Percentiles rank a stretch among this genome's conserved stretches.
Conservation (phyloP, 495 filamentous ascomycete genomes). For the Penicillium malachiteum region DNA sequence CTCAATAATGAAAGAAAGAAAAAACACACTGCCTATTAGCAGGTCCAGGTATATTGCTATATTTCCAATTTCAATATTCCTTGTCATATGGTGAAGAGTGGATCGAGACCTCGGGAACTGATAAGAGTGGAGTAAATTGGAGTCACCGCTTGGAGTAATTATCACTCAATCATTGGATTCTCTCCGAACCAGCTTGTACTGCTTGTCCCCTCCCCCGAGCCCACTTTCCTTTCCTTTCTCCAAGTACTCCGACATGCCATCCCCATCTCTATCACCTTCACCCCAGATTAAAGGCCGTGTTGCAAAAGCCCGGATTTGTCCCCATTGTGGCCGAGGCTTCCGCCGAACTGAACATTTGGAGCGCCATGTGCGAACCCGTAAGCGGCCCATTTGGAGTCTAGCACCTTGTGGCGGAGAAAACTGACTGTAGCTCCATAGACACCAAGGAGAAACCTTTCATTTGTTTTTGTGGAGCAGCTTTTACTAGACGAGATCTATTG, state of each 20-base stretch:
- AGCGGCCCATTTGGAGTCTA: slow-evolving; percentile 30
- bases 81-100: not conserved
- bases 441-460: slow-evolving; percentile 56
- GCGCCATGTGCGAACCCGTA: slow-evolving; percentile 56
- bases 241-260: slow-evolving; percentile 32
- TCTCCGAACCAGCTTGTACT: not conserved
- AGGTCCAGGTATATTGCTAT: no score
- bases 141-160: slow-evolving; percentile 21
- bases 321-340: slow-evolving; percentile 43
- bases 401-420: slow-evolving; percentile 3
- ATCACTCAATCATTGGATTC: not conserved
- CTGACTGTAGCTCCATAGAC: slow-evolving; percentile 27
- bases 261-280: slow-evolving; percentile 32
- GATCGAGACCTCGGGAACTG: not conserved
- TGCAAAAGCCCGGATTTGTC: slow-evolving; percentile 39
- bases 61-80: no score
- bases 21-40: no score
- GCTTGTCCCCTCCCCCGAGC: slow-evolving; percentile 2
- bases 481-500: slow-evolving; percentile 53
- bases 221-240: slow-evolving; percentile 21
- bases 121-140: slow-evolving; percentile 16
- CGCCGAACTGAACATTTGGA: slow-evolving; percentile 51
- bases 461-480: slow-evolving; percentile 54
- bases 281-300: slow-evolving; percentile 29
- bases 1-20: no score